Evolutionary conservation across 208 protist genomes (phyloP).

Genomic region (Willaertia magna): DNA sequence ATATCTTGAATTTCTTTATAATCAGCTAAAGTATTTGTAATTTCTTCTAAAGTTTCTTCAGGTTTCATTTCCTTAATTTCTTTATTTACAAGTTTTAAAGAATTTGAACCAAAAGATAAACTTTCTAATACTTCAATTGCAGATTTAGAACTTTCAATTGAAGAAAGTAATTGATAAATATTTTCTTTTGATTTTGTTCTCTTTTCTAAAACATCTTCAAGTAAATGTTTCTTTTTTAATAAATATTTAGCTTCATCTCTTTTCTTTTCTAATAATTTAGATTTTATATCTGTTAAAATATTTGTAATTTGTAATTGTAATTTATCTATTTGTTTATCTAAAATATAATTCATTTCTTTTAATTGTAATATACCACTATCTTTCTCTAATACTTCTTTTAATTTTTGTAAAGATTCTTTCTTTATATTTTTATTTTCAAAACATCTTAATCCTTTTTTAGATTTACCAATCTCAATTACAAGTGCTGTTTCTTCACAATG

Average conservation of each 20-base stretch:
- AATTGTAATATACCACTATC: not conserved
- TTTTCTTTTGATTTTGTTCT: not conserved
- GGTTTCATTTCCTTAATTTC: not conserved
- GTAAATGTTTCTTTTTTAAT: not conserved
- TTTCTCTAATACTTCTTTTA: not conserved
- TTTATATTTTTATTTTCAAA: not conserved
- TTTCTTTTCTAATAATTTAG: not conserved
- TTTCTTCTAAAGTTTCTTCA: not conserved
- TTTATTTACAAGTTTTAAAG: not conserved
- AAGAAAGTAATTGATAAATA: not conserved
- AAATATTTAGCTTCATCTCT: not conserved
- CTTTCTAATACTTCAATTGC: not conserved
- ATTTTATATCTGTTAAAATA: not conserved
- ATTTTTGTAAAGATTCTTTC: not conserved
- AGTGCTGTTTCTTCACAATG: not conserved
- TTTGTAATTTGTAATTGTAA: not conserved
- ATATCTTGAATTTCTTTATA: not conserved
- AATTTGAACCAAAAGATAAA: not conserved
- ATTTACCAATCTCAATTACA: not conserved
- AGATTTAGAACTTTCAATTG: not conserved
- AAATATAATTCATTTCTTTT: not conserved
- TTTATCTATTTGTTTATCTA: not conserved
- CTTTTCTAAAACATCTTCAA: not conserved
- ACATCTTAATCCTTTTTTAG: not conserved
- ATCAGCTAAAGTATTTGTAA: not conserved